phyloP scores from a whole-genome alignment of 805 yeast genomes.

The Teunomyces pallodes region DNA sequence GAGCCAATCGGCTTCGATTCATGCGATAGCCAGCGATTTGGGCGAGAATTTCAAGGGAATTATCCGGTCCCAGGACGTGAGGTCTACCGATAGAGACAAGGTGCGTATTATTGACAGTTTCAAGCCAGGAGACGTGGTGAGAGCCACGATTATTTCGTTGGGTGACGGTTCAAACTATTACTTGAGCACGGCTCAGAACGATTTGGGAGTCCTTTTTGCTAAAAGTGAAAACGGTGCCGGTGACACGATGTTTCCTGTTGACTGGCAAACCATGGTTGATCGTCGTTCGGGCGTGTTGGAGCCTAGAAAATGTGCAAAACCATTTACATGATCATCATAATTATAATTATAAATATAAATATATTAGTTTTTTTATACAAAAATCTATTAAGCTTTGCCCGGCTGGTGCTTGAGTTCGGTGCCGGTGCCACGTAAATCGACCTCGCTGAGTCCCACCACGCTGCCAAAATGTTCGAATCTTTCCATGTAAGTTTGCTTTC shows the following conservation, averaged over 20 bases:
- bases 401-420: constrained; percentile 29
- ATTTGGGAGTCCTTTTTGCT: constrained; percentile 92
- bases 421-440: constrained; percentile 58
- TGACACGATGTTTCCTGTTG: constrained; percentile 78
- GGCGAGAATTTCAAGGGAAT: constrained; percentile 90
- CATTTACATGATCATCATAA: too few species aligned
- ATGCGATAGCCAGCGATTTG: constrained; percentile 54
- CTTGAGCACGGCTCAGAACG: constrained; percentile 83
- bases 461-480: constrained; percentile 73
- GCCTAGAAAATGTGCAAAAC: constrained; percentile 88
- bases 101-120: constrained; percentile 77
- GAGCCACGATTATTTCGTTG: constrained; percentile 77
- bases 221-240: constrained; percentile 67
- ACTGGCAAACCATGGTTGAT: constrained; percentile 93
- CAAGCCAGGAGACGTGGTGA: constrained; percentile 88
- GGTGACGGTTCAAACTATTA: constrained; percentile 96
- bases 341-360: neutral
- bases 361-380: neutral
- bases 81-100: constrained; percentile 87
- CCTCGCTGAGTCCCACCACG: constrained; percentile 76
- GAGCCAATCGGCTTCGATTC: constrained; percentile 36
- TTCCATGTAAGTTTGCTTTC: constrained; percentile 60
- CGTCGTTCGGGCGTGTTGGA: constrained; percentile 73
- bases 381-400: constrained; percentile 2
- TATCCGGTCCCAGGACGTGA: constrained; percentile 80